phyloP scores from a whole-genome alignment of 176 grass and related monocot species.

The Cymbopogon citratus region DNA sequence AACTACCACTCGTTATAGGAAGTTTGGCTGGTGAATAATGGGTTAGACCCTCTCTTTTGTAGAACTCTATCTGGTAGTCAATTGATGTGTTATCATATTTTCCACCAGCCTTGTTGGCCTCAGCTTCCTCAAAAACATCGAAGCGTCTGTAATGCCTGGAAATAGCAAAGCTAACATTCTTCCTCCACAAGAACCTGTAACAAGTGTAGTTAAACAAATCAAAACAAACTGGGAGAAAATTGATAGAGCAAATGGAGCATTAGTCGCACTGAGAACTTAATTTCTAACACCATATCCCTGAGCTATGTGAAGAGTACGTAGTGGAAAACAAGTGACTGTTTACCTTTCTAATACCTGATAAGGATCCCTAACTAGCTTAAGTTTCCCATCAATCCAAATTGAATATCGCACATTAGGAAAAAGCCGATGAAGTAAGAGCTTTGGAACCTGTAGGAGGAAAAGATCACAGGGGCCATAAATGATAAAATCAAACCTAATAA shows the following conservation, averaged over 20 bases:
- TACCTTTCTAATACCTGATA: conserved; percentile 96
- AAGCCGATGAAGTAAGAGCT: conserved; percentile 92
- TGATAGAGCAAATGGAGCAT: conserved; percentile 7
- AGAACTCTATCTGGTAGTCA: conserved; percentile 91
- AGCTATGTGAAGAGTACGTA: conserved; percentile 12
- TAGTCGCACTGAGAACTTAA: neutral
- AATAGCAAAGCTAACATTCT: conserved; percentile 78
- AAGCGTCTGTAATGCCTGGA: conserved; percentile 97
- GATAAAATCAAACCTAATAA: neutral
- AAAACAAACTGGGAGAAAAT: conserved; percentile 14
- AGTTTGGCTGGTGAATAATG: conserved; percentile 88
- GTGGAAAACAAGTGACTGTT: conserved; percentile 18
- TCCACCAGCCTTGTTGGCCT: conserved; percentile 94
- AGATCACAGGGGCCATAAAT: neutral
- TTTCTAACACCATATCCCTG: neutral
- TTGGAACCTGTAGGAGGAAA: conserved; percentile 65
- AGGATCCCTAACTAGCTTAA: conserved; percentile 87
- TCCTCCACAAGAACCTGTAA: conserved; percentile 96
- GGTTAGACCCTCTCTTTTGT: conserved; percentile 89
- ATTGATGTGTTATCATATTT: conserved; percentile 98
- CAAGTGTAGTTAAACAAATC: neutral
- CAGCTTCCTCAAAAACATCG: conserved; percentile 97
- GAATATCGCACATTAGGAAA: conserved; percentile 84
- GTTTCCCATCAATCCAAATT: conserved; percentile 98
- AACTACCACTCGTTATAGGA: conserved; percentile 92